A percentile compares a stretch with the other conserved stretches of the same genome.
phyloP scores from a whole-genome alignment of 345 rosid species.

The Brassica nigra region DNA sequence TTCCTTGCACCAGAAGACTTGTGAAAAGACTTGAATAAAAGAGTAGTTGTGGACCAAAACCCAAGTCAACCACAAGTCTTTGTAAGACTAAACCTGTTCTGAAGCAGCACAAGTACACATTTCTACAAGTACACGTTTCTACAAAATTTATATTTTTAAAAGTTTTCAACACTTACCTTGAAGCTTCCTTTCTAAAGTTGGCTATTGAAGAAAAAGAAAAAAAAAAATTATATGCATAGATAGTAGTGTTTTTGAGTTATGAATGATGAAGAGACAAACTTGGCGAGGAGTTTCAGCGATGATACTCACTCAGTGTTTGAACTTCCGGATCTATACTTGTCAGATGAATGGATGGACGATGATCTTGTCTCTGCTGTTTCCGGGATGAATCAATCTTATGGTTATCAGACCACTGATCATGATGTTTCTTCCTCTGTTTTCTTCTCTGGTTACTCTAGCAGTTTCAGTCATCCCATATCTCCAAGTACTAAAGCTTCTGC shows the following conservation, averaged over 20 bases:
- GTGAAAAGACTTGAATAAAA: not conserved
- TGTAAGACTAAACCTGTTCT: not conserved
- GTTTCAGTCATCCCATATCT: not conserved
- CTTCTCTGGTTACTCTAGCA: not conserved
- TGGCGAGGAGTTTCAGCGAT: not conserved
- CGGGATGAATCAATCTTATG: not conserved
- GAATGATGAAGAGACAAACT: constrained; percentile 8
- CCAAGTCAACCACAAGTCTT: constrained; percentile 42
- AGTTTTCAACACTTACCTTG: constrained; percentile 5
- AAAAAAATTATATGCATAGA: not conserved
- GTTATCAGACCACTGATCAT: not conserved
- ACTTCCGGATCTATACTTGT: not conserved
- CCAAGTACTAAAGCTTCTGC: not conserved
- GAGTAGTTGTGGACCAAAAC: constrained; percentile 37
- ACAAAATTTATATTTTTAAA: not conserved
- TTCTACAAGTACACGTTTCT: not conserved
- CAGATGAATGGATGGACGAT: not conserved
- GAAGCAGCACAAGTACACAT: constrained; percentile 4
- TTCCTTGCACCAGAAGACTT: constrained; percentile 26
- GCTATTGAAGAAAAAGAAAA: too few relatives aligned
- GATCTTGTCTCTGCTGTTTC: not conserved
- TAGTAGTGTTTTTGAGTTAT: constrained; percentile 16
- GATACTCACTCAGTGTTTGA: not conserved
- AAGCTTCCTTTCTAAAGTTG: constrained; percentile 20
- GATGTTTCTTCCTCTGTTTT: not conserved